Percentiles rank a stretch among this genome's conserved stretches.
Evolutionary conservation across 148 eudicot species (phyloP).

Genomic region (Vaccinium vitisidaea): DNA sequence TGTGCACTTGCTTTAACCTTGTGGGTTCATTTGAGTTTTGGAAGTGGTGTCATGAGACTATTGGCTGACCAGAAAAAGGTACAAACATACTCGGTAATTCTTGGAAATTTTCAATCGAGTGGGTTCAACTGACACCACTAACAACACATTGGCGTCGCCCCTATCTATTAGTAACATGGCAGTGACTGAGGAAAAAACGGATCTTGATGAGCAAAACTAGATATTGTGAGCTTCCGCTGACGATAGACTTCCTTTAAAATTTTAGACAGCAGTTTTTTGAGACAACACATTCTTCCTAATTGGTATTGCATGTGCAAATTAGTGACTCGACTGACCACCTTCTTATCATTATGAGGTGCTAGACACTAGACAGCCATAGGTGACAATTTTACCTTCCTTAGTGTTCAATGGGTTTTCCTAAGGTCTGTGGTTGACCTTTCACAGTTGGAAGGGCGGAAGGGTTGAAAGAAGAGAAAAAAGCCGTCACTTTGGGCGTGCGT

Average conservation of each 20-base stretch:
- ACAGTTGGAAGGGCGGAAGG: not conserved
- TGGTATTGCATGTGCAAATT: not conserved
- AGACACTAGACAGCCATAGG: not conserved
- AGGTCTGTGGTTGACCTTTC: not conserved
- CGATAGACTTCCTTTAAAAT: not conserved
- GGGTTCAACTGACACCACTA: too few species aligned
- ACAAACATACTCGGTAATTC: too few species aligned
- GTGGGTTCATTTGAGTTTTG: too few species aligned
- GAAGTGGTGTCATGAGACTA: too few species aligned
- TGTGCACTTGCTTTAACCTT: too few species aligned
- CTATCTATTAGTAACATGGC: not conserved
- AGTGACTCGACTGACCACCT: not conserved
- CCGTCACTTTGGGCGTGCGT: not conserved
- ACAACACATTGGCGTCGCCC: too few species aligned
- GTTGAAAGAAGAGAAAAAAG: not conserved
- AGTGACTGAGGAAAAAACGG: not conserved
- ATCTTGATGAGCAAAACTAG: not conserved
- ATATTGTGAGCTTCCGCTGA: not conserved
- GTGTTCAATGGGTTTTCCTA: not conserved
- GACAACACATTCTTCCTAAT: not conserved
- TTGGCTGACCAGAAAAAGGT: too few species aligned
- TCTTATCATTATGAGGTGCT: not conserved
- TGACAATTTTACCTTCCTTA: slow-evolving; percentile 1
- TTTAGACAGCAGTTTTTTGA: not conserved
- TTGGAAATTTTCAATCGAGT: too few species aligned